Conservation (phyloP, 2,329 filamentous ascomycete genomes). For the Stenocarpella maydis region DNA sequence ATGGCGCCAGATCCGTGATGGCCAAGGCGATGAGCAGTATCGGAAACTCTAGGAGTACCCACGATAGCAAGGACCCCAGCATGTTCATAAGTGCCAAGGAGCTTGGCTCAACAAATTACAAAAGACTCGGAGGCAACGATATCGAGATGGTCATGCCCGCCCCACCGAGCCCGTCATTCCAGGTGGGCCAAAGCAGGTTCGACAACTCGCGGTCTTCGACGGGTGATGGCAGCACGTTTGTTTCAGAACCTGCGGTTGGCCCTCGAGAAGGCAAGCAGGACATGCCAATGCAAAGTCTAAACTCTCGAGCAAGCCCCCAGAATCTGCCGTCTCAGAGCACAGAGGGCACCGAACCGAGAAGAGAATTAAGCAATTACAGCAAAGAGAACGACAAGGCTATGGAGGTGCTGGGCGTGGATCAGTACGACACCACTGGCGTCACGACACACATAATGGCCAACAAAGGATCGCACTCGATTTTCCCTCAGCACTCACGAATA, state of each 20-base stretch:
- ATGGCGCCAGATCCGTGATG: background rate
- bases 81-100: slow-evolving; percentile 7
- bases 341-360: background rate
- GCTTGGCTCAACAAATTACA: slow-evolving; percentile 24
- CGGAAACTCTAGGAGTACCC: background rate
- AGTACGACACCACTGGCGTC: slow-evolving; percentile 8
- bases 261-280: background rate
- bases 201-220: background rate
- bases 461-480: slow-evolving; percentile 7
- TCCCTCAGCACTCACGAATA: slow-evolving; percentile 9
- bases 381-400: slow-evolving; percentile 26
- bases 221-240: background rate
- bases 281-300: slow-evolving; percentile 17
- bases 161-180: slow-evolving; percentile 4
- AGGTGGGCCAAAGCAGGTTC: background rate
- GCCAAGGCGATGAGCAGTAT: slow-evolving; percentile 7
- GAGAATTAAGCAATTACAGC: background rate
- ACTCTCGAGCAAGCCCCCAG: background rate
- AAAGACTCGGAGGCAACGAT: slow-evolving; percentile 25
- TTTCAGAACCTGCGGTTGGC: background rate
- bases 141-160: slow-evolving; percentile 21
- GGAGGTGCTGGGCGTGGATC: slow-evolving; percentile 18
- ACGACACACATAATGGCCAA: slow-evolving; percentile 28
- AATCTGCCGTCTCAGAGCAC: background rate
- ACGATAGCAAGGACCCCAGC: slow-evolving; percentile 7